A percentile compares a stretch with the other conserved stretches of the same genome.
Evolutionary conservation across 768 basidiomycete species (phyloP).

Genomic region (Pisolithus marmoratus): DNA sequence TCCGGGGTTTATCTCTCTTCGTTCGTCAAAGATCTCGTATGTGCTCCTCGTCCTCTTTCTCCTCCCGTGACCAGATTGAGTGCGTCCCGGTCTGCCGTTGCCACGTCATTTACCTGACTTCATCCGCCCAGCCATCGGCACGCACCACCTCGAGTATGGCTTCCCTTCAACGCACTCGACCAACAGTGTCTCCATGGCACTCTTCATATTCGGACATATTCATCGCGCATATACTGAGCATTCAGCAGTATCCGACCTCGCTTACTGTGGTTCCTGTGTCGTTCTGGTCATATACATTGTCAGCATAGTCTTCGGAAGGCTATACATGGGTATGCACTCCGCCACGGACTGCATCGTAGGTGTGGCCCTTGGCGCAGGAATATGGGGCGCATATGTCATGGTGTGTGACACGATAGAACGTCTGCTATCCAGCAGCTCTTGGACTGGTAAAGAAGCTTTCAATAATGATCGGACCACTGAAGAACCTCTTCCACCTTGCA

Average conservation of each 20-base stretch:
- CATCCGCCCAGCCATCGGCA: constrained; percentile 62
- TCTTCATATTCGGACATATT: constrained; percentile 64
- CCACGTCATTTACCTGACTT: background rate
- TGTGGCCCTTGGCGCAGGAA: constrained; percentile 52
- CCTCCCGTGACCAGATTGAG: constrained; percentile 90
- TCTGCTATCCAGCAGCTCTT: constrained; percentile 35
- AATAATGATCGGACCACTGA: constrained; percentile 7
- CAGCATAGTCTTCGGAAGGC: constrained; percentile 72
- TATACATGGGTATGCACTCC: constrained; percentile 88
- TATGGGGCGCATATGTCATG: constrained; percentile 48
- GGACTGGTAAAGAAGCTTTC: constrained; percentile 25
- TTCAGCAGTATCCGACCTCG: constrained; percentile 38
- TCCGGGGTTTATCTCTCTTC: constrained; percentile 85
- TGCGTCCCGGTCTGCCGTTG: constrained; percentile 31
- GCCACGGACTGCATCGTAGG: constrained; percentile 71
- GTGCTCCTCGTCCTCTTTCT: constrained; percentile 83
- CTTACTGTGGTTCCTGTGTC: constrained; percentile 38
- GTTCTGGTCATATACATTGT: constrained; percentile 54
- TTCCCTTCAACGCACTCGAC: constrained; percentile 96
- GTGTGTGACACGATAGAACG: constrained; percentile 35
- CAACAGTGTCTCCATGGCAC: constrained; percentile 83
- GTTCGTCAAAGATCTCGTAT: constrained; percentile 83
- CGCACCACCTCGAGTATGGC: constrained; percentile 86
- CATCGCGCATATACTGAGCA: constrained; percentile 41
- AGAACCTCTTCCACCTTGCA: constrained; percentile 7